Base-by-base conservation (phyloP, 805 yeast species). In the Cyberlindnera lachancei region DNA sequence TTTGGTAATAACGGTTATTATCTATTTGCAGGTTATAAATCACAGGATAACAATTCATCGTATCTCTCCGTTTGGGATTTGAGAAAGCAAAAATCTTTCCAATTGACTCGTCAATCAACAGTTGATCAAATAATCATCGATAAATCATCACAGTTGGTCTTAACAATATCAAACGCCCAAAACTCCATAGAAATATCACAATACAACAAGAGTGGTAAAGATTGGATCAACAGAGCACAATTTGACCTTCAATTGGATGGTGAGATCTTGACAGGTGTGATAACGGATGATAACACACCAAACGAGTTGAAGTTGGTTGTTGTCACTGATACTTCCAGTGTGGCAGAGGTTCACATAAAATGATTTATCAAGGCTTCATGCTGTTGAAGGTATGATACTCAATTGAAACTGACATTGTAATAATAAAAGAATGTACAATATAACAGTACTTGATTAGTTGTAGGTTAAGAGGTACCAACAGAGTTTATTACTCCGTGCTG, bases 1-100 rank as follows among this genome's bases (percentile, higher is more conserved):
- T 78, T 76, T 55, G 80, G 79, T 3, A 58, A 62, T 18, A 80
- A 80, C 47, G 90, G 90, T 2, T 77, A 73, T 50, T 75, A 79
- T 70, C 48, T 80, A 14, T 49, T 68, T 27, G 67, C 56, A 3
- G 46, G 46, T 4, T 57, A 47, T 14, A 19, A 16, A 4, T 15
- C n/a, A 7, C 41, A 42, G 1, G 35, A 36, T 3, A 40, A 49
- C 15, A 26, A 42, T 19, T n/a, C n/a, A n/a, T n/a, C n/a, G n/a
- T 31, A 17, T 5, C 36, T 71, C 7, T 64, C 63, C 15, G 48
- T 74, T 3, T 58, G 73, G 56, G 77, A 74, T 47, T 54, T 75
- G 42, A 57, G 79, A 39, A 70, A 71, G 39, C 49, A 46, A 15
- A 36, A 38, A 2, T 39, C 41, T 3, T 29, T 18, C 14, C 27